Evolutionary conservation across 345 rosid genomes (phyloP).

Genomic region (rapeseed (Brassica napus)): Da-Ae NC_063436.1:15843501-15844000

Average conservation of each 20-base stretch:
- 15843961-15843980: background rate
- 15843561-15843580: constrained; percentile 20
- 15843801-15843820: constrained; percentile 74
- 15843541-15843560: constrained; percentile 33
- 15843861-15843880: constrained; percentile 60
- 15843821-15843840: constrained; percentile 67
- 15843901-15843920: constrained; percentile 60
- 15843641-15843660: constrained; percentile 79
- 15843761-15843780: background rate
- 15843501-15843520: constrained; percentile 38
- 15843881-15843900: constrained; percentile 86
- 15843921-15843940: background rate
- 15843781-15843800: constrained; percentile 44
- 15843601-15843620: background rate
- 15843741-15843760: background rate
- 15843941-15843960: too few species aligned
- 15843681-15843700: constrained; percentile 60
- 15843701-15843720: constrained; percentile 49
- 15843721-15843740: background rate
- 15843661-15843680: constrained; percentile 75
- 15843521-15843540: constrained; percentile 40
- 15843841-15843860: constrained; percentile 59
- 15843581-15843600: background rate
- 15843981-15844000: background rate
- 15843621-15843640: constrained; percentile 76